Base-by-base conservation (phyloP, 2,329 filamentous ascomycete genomes). In the Incumbomyces lentus region DNA sequence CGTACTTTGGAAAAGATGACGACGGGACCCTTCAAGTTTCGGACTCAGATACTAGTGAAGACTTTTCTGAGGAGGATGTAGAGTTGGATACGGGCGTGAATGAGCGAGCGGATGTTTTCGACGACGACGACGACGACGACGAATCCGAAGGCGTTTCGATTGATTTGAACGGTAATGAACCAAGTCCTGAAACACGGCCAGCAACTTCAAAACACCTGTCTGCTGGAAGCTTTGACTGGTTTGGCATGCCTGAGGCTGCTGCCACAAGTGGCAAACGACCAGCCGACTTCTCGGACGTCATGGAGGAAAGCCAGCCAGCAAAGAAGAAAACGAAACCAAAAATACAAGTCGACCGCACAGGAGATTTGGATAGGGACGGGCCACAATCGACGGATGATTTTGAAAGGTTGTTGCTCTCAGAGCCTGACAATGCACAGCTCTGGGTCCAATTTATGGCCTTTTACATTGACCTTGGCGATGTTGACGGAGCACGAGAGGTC, bases 371-470 rank as follows among this genome's bases (percentile, higher is more conserved):
- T 62, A 80, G 78, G 39, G 79, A 89, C 56, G 90, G 90, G 0
- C 92, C 92, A 2, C 88, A 93, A 62, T 90, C 86, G 1, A 78
- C 86, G 13, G 86, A 84, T 52, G 93, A 98, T 65, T 98, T 88
- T 64, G 93, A 98, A 68, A 83, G 92, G 56, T 80, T 95, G 18
- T 77, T 98, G 35, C 78, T 98, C 17, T 86, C 88, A 47, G 85
- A 94, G 62, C 88, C 92, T 2, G 88, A 96, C 67, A 90, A 86
- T n/a, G 93, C 90, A 1, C 74, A 83, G 51, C 76, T 96, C 22
- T 98, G 92, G 92, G 86, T 95, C 46, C 79, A 86, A 55, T 98
- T 98, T 69, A 96, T 98, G 87, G 88, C 89, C n/a, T 94, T 94
- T 75, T 87, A 96, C 67, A 82, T 95, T 64, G 84, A 94, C 61